Evolutionary conservation across 192 early-diverging fungal species (phyloP).

Genomic region (Rhizophagus sp.): DNA sequence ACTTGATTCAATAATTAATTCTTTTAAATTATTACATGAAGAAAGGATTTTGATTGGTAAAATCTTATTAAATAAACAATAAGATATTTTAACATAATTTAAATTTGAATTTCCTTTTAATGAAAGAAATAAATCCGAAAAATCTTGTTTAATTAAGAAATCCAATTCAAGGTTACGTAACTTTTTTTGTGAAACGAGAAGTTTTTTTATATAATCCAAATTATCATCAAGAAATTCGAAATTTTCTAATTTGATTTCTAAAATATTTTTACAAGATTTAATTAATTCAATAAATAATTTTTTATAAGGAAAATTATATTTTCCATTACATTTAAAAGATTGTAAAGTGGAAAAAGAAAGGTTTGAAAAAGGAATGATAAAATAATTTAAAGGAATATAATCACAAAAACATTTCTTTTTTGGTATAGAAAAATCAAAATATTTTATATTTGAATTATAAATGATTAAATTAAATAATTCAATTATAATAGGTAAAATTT

Average conservation of each 20-base stretch:
- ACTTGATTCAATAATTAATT: not conserved
- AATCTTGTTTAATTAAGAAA: too few relatives aligned
- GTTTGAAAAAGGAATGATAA: not conserved
- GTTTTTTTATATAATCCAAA: not conserved
- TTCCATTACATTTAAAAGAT: not conserved
- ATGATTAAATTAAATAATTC: not conserved
- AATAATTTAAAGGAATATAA: not conserved
- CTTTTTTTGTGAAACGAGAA: too few relatives aligned
- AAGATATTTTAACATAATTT: not conserved
- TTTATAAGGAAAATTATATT: not conserved
- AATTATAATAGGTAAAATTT: not conserved
- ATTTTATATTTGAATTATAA: not conserved
- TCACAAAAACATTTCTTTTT: not conserved
- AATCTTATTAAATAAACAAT: not conserved
- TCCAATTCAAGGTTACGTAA: too few relatives aligned
- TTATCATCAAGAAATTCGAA: not conserved
- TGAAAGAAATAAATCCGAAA: too few relatives aligned
- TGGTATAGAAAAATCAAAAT: not conserved
- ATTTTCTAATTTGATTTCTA: too few relatives aligned
- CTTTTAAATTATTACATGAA: not conserved
- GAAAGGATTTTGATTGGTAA: not conserved
- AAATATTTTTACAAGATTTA: not conserved
- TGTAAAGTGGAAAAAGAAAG: not conserved
- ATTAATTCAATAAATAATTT: not conserved
- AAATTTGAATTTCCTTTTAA: too few relatives aligned